Conservation (phyloP, 345 rosid genomes). For the Erodium maritimum region DNA sequence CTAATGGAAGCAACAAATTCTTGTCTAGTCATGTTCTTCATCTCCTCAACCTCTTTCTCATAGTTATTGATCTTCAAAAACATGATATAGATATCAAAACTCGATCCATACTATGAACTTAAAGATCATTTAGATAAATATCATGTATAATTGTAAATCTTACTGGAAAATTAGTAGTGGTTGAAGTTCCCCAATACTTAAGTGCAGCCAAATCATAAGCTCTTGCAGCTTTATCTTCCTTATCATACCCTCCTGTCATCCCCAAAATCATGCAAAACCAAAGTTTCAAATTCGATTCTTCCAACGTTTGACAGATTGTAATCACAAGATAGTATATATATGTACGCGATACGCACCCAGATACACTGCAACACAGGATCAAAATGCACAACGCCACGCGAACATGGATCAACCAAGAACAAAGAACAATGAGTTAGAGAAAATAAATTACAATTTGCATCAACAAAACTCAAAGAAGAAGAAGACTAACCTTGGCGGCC, state of each 20-base stretch:
- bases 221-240: slow-evolving; percentile 98
- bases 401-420: slow-evolving; percentile 14
- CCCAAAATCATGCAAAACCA: background rate
- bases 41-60: slow-evolving; percentile 93
- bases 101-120: too few species aligned
- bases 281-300: too few species aligned
- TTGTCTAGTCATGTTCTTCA: slow-evolving; percentile 98
- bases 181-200: slow-evolving; percentile 96
- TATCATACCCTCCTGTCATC: slow-evolving; percentile 85
- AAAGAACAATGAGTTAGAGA: background rate
- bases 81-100: background rate
- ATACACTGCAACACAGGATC: background rate
- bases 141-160: background rate
- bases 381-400: background rate
- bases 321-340: too few species aligned
- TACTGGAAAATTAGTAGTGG: slow-evolving; percentile 93
- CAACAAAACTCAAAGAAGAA: slow-evolving; percentile 5
- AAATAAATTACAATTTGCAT: background rate
- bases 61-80: slow-evolving; percentile 63
- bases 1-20: slow-evolving; percentile 94
- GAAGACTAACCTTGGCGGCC: slow-evolving; percentile 79
- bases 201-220: slow-evolving; percentile 94
- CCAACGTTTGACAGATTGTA: too few species aligned
- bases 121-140: too few species aligned
- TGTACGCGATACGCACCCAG: too few species aligned